Percentiles rank a stretch among this genome's conserved stretches.
Evolutionary conservation across 2,329 filamentous ascomycete species (phyloP).

Genomic region (Mycocentrospora acerina): DNA sequence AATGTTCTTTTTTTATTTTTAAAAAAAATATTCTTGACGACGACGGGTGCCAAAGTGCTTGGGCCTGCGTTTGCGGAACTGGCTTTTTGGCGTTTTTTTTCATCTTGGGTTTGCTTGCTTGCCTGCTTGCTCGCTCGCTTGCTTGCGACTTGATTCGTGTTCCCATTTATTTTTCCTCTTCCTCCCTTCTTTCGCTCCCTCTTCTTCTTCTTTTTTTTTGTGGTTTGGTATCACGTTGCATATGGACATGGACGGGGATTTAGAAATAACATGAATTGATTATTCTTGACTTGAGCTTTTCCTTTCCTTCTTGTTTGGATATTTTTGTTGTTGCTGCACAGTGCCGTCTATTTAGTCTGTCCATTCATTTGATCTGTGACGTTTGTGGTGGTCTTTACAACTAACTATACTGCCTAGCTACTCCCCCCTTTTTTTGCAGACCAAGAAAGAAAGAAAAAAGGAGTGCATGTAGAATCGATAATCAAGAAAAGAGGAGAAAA

Average conservation of each 20-base stretch:
- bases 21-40: too few relatives aligned
- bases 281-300: neutral
- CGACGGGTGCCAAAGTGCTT: constrained; percentile 42
- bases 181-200: too few relatives aligned
- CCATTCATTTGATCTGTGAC: too few relatives aligned
- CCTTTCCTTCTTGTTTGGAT: too few relatives aligned
- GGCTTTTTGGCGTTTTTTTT: constrained; percentile 32
- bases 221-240: neutral
- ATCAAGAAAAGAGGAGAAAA: neutral
- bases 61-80: constrained; percentile 25
- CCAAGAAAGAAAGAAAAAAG: neutral
- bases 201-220: neutral
- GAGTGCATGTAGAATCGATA: neutral
- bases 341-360: too few relatives aligned
- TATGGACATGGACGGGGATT: neutral
- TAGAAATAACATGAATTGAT: neutral
- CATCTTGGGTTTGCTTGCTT: neutral
- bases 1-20: too few relatives aligned
- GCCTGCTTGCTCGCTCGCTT: too few relatives aligned
- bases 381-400: too few relatives aligned
- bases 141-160: neutral
- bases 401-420: too few relatives aligned
- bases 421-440: neutral
- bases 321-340: too few relatives aligned
- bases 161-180: too few relatives aligned